These are phyloP conservation scores for Xylariaceae sp. DNA, from an alignment of 2,329 filamentous ascomycete species.

Conservation along the genomic window DNA sequence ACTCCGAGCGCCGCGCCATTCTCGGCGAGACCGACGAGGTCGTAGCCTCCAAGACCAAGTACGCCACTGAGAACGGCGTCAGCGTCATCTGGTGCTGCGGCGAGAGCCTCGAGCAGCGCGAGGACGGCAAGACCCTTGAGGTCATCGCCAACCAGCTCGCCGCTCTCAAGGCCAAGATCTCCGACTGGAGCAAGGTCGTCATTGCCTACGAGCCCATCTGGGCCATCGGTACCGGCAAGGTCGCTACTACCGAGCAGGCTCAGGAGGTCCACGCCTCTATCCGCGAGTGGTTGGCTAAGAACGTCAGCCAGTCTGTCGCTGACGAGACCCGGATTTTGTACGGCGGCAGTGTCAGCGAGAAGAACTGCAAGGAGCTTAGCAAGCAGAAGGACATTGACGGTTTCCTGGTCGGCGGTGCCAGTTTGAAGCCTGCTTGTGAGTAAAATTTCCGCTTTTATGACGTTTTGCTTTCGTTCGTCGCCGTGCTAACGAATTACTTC, in stretches of 20 bases:
- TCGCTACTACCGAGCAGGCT: constrained; percentile 80
- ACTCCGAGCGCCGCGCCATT: constrained; percentile 90
- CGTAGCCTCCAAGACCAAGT: constrained; percentile 91
- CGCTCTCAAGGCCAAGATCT: constrained; percentile 69
- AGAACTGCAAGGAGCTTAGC: constrained; percentile 92
- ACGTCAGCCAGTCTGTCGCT: constrained; percentile 68
- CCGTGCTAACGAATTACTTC: constrained; percentile 6
- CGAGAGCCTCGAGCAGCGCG: constrained; percentile 89
- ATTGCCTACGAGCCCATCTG: constrained; percentile 99
- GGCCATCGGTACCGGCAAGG: constrained; percentile 91
- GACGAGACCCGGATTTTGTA: constrained; percentile 93
- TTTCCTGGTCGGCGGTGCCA: constrained; percentile 93
- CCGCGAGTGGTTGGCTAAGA: constrained; percentile 76
- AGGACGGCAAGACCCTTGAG: constrained; percentile 76
- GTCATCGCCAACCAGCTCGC: constrained; percentile 81
- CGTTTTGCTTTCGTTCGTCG: neutral
- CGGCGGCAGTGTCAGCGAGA: constrained; percentile 92
- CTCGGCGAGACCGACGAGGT: constrained; percentile 80
- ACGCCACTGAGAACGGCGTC: constrained; percentile 78
- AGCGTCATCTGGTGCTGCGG: constrained; percentile 96
- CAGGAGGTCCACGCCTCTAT: constrained; percentile 93
- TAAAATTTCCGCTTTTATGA: constrained; percentile 22
- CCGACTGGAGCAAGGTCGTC: constrained; percentile 91
- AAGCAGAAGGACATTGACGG: constrained; percentile 95
- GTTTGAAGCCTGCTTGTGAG: constrained; percentile 92